Conservation (phyloP, 805 yeast species). For the Myxozyma neglecta region DNA sequence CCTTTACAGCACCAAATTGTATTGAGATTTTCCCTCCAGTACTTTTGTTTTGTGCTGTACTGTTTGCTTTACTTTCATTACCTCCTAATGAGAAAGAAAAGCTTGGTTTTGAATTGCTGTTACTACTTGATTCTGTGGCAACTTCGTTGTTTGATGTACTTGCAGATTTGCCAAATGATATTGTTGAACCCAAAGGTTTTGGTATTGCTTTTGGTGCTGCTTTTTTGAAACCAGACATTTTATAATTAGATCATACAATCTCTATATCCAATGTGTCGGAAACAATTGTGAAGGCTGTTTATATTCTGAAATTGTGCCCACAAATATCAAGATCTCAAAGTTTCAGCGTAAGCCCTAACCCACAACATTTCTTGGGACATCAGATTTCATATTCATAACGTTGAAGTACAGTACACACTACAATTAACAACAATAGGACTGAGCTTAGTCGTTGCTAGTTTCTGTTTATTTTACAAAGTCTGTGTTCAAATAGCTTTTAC, state of each 20-base stretch:
- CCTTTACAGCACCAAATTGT: constrained; percentile 4
- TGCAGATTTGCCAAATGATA: background rate
- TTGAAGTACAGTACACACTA: background rate
- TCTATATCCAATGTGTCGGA: too few relatives aligned
- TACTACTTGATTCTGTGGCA: background rate
- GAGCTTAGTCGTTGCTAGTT: background rate
- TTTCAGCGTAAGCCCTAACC: background rate
- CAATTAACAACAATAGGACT: background rate
- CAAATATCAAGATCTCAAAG: background rate
- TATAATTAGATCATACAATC: too few relatives aligned
- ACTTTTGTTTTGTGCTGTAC: background rate
- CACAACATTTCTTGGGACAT: background rate
- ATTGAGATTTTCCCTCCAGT: constrained; percentile 8
- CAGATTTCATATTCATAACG: too few relatives aligned
- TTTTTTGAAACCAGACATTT: constrained; percentile 5
- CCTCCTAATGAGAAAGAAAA: constrained; percentile 26
- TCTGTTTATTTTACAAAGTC: background rate
- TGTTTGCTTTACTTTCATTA: background rate
- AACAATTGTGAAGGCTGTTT: too few relatives aligned
- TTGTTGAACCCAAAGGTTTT: background rate
- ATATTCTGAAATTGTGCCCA: too few relatives aligned
- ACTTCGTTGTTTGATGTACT: background rate
- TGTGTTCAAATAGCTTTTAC: background rate
- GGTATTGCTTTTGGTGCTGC: background rate
- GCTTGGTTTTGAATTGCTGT: constrained; percentile 1